Percentiles rank a stretch among this genome's conserved stretches.
These are phyloP conservation scores for Aspergillus oerlinghausenensis DNA, from an alignment of 2,329 filamentous ascomycete genomes.

Conservation along the genomic window DNA sequence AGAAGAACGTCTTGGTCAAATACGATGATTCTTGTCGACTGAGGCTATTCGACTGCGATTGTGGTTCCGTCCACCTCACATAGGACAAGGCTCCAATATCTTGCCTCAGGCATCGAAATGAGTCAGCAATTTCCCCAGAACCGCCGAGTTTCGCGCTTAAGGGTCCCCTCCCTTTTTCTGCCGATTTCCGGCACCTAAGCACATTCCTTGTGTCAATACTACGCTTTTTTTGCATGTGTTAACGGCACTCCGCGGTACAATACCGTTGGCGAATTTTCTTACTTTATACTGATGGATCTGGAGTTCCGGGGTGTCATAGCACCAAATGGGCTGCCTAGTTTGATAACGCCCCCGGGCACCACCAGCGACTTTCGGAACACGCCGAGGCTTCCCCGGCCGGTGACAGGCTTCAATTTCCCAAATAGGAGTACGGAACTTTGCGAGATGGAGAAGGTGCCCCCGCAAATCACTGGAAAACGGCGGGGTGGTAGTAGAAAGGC, in stretches of 20 bases:
- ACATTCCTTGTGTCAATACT: constrained; percentile 19
- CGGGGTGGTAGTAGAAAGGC: constrained; percentile 46
- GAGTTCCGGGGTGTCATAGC: constrained; percentile 31
- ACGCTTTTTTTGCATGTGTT: constrained; percentile 19
- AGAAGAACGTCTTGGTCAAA: background rate
- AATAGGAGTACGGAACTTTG: constrained; percentile 29
- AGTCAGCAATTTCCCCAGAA: constrained; percentile 14
- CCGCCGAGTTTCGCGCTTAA: constrained; percentile 25
- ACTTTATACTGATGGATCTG: constrained; percentile 32
- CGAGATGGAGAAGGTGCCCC: constrained; percentile 38
- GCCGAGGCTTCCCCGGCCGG: constrained; percentile 28
- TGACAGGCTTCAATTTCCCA: constrained; percentile 26
- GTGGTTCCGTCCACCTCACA: no score
- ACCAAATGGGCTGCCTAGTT: constrained; percentile 29
- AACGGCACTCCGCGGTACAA: constrained; percentile 22
- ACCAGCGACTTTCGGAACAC: constrained; percentile 33
- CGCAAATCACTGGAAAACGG: constrained; percentile 44
- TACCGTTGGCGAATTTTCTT: constrained; percentile 20
- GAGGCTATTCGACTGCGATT: background rate
- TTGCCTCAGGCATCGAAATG: background rate
- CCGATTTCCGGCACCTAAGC: constrained; percentile 37
- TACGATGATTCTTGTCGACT: background rate
- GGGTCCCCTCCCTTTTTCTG: constrained; percentile 22
- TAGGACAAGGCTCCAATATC: background rate
- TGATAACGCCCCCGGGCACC: constrained; percentile 24